Percentiles rank a stretch among this genome's conserved stretches.
Conservation (phyloP, 2,329 filamentous ascomycete species). For the Uncinocarpus reesii region DNA sequence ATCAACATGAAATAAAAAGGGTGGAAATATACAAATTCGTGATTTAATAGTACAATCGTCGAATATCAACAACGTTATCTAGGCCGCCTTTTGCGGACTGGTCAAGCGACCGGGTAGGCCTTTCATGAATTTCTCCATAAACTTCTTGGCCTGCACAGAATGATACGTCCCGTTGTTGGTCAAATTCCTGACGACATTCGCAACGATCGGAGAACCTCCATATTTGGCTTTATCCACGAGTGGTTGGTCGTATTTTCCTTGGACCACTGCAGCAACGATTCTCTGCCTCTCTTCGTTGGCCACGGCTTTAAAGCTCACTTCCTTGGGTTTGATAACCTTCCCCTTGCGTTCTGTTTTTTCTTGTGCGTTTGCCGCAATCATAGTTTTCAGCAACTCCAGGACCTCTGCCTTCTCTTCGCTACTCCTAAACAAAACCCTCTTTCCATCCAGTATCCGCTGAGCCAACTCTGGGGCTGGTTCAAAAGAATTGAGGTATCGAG, state of each 20-base stretch:
- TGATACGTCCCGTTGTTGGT: slow-evolving; percentile 36
- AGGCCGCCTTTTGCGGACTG: not conserved
- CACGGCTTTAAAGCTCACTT: slow-evolving; percentile 17
- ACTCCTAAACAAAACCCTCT: slow-evolving; percentile 31
- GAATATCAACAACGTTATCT: not conserved
- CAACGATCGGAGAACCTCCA: slow-evolving; percentile 21
- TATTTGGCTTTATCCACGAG: slow-evolving; percentile 2
- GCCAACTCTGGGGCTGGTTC: slow-evolving; percentile 30
- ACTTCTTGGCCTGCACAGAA: slow-evolving; percentile 28
- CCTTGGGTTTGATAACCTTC: slow-evolving; percentile 28
- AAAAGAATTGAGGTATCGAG: slow-evolving; percentile 28
- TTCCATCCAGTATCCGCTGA: slow-evolving; percentile 28
- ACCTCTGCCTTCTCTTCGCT: slow-evolving; percentile 31
- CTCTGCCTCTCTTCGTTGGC: slow-evolving; percentile 7
- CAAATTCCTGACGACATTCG: slow-evolving; percentile 28
- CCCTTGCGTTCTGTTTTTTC: slow-evolving; percentile 30
- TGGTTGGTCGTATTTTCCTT: slow-evolving; percentile 13
- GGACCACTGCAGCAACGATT: slow-evolving; percentile 9
- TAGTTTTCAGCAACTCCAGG: slow-evolving; percentile 27
- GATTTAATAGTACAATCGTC: slow-evolving; percentile 7
- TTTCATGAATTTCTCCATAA: slow-evolving; percentile 32
- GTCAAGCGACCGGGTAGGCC: slow-evolving; percentile 20
- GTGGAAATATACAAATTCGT: not conserved
- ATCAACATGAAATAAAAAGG: slow-evolving; percentile 3
- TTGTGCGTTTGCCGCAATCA: slow-evolving; percentile 28